Percentiles rank a stretch among this genome's conserved stretches.
phyloP scores from a whole-genome alignment of 495 filamentous ascomycete species.

The Aspergillus haitiensis region DNA sequence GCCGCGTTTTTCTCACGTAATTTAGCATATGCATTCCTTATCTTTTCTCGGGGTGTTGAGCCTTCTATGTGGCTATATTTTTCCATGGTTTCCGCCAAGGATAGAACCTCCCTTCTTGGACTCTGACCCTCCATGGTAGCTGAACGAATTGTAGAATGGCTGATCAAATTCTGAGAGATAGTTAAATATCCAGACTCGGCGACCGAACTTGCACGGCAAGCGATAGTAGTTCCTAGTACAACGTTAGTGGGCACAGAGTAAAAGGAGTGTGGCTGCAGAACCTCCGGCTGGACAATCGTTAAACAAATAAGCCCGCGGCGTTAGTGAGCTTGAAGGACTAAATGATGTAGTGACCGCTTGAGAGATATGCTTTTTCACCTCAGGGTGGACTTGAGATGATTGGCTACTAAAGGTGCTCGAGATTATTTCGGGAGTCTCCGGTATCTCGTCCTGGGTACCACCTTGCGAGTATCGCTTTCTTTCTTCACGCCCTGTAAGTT shows the following conservation, averaged over 20 bases:
- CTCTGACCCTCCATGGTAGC: slow-evolving; percentile 23
- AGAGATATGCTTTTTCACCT: slow-evolving; percentile 2
- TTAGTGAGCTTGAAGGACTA: not conserved
- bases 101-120: slow-evolving; percentile 17
- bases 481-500: not conserved
- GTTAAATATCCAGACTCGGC: slow-evolving; percentile 1
- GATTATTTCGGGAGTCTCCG: slow-evolving; percentile 28
- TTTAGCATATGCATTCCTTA: slow-evolving; percentile 33
- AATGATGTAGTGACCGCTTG: slow-evolving; percentile 4
- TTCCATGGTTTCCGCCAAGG: slow-evolving; percentile 28
- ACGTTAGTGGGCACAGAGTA: not conserved
- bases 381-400: not conserved
- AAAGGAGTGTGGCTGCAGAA: not conserved
- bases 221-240: not conserved
- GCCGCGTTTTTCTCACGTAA: slow-evolving; percentile 19
- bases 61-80: slow-evolving; percentile 33
- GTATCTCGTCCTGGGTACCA: slow-evolving; percentile 21
- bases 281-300: not conserved
- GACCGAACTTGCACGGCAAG: not conserved
- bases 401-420: slow-evolving; percentile 8
- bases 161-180: not conserved
- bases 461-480: not conserved
- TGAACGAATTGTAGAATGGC: not conserved
- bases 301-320: not conserved
- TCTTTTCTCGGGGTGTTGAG: slow-evolving; percentile 34